Evolutionary conservation across 2,329 filamentous ascomycete genomes (phyloP), one percentile per base, ranked within the genome.

Genomic region (Phialemoniopsis sp.): DNA sequence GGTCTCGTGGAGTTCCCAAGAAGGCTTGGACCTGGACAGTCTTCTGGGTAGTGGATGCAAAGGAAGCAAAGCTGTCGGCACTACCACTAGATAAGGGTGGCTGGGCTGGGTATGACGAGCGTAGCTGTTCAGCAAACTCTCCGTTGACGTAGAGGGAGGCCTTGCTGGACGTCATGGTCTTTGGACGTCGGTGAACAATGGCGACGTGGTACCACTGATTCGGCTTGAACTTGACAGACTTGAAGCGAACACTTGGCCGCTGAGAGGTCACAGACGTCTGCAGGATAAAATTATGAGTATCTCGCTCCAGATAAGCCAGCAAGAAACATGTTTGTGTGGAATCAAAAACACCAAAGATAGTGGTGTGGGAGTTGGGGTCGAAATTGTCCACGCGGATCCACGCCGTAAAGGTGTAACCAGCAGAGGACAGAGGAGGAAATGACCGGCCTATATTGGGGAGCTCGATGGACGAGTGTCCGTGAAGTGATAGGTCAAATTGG

Each of bases 311-410:
- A 56, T 98, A 98, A 44, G 89, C 83, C 50, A 98, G 79, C 29
- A 98, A 67, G 55, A 98, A 98, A 61, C 93, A 98, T 5, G 87
- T 89, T 60, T 97, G 91, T 5, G 81, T 89, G 4, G 84, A 74
- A 63, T 98, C 93, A 60, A 94, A 97, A 8, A 93, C 88, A 18
- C 93, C 93, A 59, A 98, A 98, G 13, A 98, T 76, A 0, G 93
- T 98, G 1, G 93, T 98, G 59, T 98, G 93, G 13, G 86, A 82
- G 34, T 79, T 78, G 5, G 78, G 68, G 58, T 98, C 94, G 59
- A 93, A 97, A 31, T 80, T 72, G 58, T 97, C 90, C 43, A 98
- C 79, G 15, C 86, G 81, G 36, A 95, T 77, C 93, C 93, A 98
- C 1, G 88, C 79, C 34, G 87, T 79, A 44, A 98, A 85, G 1